A percentile compares a stretch with the other conserved stretches of the same genome.
Conservation (phyloP, 345 rosid species). For the Populus simonii region DNA sequence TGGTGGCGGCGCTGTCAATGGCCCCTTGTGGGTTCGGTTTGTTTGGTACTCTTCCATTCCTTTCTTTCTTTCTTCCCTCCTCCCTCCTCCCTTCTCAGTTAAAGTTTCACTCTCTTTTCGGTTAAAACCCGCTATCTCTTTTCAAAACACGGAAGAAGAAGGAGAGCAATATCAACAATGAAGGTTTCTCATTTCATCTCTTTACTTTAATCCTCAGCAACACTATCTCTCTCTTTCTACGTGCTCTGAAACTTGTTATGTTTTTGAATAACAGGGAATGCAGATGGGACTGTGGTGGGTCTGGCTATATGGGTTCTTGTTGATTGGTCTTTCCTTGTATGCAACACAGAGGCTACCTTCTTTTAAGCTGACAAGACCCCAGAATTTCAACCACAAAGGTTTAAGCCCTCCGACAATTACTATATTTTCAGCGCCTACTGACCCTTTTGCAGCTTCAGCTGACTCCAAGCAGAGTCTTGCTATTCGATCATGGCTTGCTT, state of each 20-base stretch:
- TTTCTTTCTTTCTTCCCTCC: neutral
- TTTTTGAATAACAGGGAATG: constrained; percentile 39
- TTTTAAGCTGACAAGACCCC: constrained; percentile 16
- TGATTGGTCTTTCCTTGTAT: constrained; percentile 68
- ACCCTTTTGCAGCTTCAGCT: constrained; percentile 5
- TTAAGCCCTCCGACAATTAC: constrained; percentile 45
- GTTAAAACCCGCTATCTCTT: too few species aligned
- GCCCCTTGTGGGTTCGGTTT: constrained; percentile 1
- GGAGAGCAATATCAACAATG: neutral
- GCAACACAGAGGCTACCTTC: constrained; percentile 62
- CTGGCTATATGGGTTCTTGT: constrained; percentile 71
- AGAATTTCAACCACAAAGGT: neutral
- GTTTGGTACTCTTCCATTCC: constrained; percentile 27
- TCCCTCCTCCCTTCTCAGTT: constrained; percentile 35
- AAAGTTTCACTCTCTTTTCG: constrained; percentile 33
- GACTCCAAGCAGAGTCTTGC: constrained; percentile 48
- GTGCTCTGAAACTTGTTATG: neutral
- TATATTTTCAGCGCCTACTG: constrained; percentile 58
- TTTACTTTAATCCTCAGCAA: neutral
- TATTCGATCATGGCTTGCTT: constrained; percentile 80
- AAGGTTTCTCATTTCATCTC: neutral
- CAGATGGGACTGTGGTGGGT: constrained; percentile 57
- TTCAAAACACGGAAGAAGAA: neutral
- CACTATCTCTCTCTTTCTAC: neutral
- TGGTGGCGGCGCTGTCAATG: constrained; percentile 17